These are phyloP conservation scores for Saccharomycopsis sp. DNA, from an alignment of 805 yeast species.

Conservation along the genomic window DNA sequence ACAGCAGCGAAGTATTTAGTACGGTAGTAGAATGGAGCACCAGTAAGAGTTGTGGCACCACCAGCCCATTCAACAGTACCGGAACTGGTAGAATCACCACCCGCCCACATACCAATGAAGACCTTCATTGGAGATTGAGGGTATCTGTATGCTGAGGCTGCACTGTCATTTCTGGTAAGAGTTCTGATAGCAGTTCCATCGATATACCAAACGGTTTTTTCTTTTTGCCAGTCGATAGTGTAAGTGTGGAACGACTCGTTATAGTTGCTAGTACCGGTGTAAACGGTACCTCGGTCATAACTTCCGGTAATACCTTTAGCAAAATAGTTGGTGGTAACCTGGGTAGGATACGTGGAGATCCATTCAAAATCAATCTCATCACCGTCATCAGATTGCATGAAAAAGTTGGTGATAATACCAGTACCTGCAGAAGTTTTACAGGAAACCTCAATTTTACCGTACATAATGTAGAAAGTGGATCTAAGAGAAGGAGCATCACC, in stretches of 20 bases:
- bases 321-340: conserved; percentile 52
- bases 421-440: conserved; percentile 53
- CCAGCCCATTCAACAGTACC: conserved; percentile 77
- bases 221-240: conserved; percentile 60
- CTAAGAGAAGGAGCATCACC: conserved; percentile 58
- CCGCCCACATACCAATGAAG: conserved; percentile 42
- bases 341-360: conserved; percentile 54
- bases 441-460: conserved; percentile 57
- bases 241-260: conserved; percentile 44
- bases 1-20: conserved; percentile 43
- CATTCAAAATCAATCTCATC: conserved; percentile 73
- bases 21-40: conserved; percentile 45
- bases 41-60: conserved; percentile 44
- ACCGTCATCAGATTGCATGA: conserved; percentile 55
- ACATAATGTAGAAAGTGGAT: conserved; percentile 64
- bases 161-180: conserved; percentile 34
- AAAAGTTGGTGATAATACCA: conserved; percentile 60
- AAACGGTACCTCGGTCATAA: conserved; percentile 48
- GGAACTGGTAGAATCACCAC: conserved; percentile 42
- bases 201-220: conserved; percentile 46
- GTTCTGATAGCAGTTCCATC: conserved; percentile 57
- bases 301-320: conserved; percentile 55
- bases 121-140: conserved; percentile 65
- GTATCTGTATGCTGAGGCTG: conserved; percentile 39
- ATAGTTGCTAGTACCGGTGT: not conserved